Evolutionary conservation across 192 early-diverging fungal species (phyloP).

Genomic region (Diversispora eburnea): DNA sequence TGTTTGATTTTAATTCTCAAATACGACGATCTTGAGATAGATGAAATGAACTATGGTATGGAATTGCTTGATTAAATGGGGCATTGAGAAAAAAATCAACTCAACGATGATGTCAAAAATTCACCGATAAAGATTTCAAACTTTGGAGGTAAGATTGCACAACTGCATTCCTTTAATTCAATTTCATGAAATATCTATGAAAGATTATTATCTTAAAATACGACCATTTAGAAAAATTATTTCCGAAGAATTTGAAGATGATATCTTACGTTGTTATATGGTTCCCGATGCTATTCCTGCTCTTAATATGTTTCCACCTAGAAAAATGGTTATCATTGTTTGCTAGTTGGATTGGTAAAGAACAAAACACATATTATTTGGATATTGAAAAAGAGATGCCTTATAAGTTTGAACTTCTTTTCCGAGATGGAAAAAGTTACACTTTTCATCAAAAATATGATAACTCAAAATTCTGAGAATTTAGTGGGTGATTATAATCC

Average conservation of each 20-base stretch:
- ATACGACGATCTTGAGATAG: not conserved
- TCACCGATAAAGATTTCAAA: not conserved
- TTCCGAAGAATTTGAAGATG: not conserved
- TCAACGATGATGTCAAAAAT: not conserved
- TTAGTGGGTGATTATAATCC: constrained; percentile 5
- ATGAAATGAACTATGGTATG: not conserved
- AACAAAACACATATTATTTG: not conserved
- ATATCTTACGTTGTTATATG: not conserved
- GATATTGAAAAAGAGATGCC: too few species aligned
- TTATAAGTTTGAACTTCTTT: not conserved
- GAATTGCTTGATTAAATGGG: not conserved
- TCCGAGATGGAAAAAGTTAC: not conserved
- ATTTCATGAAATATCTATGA: not conserved
- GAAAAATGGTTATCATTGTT: not conserved
- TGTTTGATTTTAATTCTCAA: not conserved
- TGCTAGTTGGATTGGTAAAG: not conserved
- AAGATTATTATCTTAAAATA: not conserved
- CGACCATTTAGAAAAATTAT: not conserved
- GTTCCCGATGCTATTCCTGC: not conserved
- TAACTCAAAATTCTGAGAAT: not conserved
- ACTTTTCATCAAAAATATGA: not conserved
- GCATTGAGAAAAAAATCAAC: not conserved
- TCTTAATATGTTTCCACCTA: not conserved
- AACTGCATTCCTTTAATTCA: not conserved
- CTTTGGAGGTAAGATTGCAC: not conserved